Percentiles rank a stretch among this genome's conserved stretches.
phyloP scores from a whole-genome alignment of 371 early-diverging fungal genomes.

The Massospora cicadina region DNA sequence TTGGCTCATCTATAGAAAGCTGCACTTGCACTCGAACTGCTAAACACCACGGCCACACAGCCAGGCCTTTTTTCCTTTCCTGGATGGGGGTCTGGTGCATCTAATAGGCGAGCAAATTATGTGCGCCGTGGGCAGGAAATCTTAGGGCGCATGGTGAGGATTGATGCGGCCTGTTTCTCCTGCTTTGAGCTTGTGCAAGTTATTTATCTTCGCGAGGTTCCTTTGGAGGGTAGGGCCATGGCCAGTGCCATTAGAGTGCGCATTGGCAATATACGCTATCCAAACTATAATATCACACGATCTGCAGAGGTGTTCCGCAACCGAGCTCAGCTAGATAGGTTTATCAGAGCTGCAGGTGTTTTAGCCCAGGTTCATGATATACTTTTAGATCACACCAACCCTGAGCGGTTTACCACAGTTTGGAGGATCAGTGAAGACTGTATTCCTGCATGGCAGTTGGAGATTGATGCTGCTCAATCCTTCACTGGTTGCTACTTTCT shows the following conservation, averaged over 20 bases:
- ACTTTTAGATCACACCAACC: conserved; percentile 14
- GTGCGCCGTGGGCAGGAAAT: neutral
- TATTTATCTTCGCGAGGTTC: conserved; percentile 25
- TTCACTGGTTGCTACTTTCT: conserved; percentile 18
- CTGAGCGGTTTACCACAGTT: conserved; percentile 13
- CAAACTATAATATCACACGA: conserved; percentile 27
- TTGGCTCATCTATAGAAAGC: neutral
- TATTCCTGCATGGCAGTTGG: conserved; percentile 14
- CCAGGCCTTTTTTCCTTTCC: neutral
- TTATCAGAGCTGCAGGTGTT: conserved; percentile 27
- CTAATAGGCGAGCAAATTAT: neutral
- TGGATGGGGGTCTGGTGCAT: neutral
- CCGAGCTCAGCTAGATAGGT: conserved; percentile 29
- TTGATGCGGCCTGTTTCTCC: neutral
- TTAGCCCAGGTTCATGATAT: conserved; percentile 19
- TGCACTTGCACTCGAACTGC: neutral
- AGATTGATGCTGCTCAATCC: conserved; percentile 11
- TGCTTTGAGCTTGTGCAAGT: conserved; percentile 29
- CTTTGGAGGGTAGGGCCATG: conserved; percentile 21
- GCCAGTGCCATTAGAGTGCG: conserved; percentile 30
- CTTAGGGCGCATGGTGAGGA: neutral
- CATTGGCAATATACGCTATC: conserved; percentile 33
- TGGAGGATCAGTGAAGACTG: conserved; percentile 21
- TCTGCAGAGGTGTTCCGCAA: conserved; percentile 29
- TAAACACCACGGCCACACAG: neutral